These are phyloP conservation scores for Diaporthe ilicicola DNA, from an alignment of 2,329 filamentous ascomycete species.

Conservation along the genomic window DNA sequence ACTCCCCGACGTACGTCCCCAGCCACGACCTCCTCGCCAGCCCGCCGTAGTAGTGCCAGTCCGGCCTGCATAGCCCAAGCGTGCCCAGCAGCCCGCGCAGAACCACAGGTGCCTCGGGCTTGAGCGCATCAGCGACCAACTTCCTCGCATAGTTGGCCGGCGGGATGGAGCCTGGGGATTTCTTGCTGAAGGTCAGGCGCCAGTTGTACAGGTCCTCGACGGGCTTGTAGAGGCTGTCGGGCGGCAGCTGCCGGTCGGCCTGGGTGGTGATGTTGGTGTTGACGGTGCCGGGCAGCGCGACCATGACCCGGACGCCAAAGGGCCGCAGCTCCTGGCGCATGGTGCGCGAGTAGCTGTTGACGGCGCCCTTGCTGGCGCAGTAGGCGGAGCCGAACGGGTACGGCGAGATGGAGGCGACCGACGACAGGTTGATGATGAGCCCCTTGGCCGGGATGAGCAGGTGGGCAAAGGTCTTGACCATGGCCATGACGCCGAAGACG, in stretches of 20 bases:
- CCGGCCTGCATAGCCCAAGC: slow-evolving; percentile 28
- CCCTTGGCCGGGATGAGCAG: slow-evolving; percentile 59
- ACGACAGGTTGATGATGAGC: slow-evolving; percentile 64
- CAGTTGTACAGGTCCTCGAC: slow-evolving; percentile 39
- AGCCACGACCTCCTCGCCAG: slow-evolving; percentile 19
- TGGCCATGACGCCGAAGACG: slow-evolving; percentile 66
- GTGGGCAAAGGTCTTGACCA: slow-evolving; percentile 58
- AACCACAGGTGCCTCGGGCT: slow-evolving; percentile 28
- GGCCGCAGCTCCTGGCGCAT: slow-evolving; percentile 63
- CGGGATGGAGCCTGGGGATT: slow-evolving; percentile 2
- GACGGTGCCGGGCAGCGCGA: slow-evolving; percentile 63
- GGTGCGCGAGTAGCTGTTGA: slow-evolving; percentile 61
- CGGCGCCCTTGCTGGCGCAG: slow-evolving; percentile 64
- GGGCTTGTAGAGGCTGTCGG: slow-evolving; percentile 56
- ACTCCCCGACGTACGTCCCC: slow-evolving; percentile 28
- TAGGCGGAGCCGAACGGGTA: slow-evolving; percentile 64
- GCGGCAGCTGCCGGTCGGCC: slow-evolving; percentile 51
- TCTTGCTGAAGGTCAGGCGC: slow-evolving; percentile 31
- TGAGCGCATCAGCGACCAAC: slow-evolving; percentile 25
- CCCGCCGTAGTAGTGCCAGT: slow-evolving; percentile 34
- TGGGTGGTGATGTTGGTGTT: slow-evolving; percentile 58
- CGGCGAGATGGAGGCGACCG: slow-evolving; percentile 57
- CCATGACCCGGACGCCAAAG: slow-evolving; percentile 65
- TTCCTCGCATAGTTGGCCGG: slow-evolving; percentile 24
- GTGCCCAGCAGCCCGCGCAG: slow-evolving; percentile 12